These are phyloP conservation scores for Claviceps digitariae DNA, from an alignment of 2,329 filamentous ascomycete species.

Conservation along the genomic window DNA sequence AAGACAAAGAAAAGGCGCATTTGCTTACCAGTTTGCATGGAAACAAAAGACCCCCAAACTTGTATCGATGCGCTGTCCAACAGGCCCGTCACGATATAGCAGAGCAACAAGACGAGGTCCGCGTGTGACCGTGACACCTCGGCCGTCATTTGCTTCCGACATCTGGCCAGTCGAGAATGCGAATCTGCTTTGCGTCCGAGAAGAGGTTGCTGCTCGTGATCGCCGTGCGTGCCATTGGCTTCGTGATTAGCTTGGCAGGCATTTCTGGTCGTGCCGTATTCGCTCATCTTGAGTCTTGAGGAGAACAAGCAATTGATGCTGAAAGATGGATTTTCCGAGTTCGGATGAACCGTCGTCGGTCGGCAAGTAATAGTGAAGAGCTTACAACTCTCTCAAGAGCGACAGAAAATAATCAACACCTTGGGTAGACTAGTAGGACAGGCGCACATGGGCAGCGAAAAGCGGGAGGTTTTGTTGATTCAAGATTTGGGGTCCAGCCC, in stretches of 20 bases:
- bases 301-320: not conserved
- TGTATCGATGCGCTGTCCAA: conserved; percentile 64
- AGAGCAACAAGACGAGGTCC: conserved; percentile 55
- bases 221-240: not conserved
- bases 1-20: not conserved
- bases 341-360: not conserved
- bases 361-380: not conserved
- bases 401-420: not conserved
- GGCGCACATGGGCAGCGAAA: not conserved
- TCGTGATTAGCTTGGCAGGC: not conserved
- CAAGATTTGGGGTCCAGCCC: not conserved
- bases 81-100: conserved; percentile 65
- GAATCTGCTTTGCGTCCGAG: conserved; percentile 11
- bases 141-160: conserved; percentile 21
- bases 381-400: not conserved
- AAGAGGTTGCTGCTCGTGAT: conserved; percentile 17
- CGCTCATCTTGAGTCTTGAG: conserved; percentile 5
- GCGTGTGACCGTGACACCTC: conserved; percentile 49
- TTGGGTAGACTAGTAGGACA: too few species aligned
- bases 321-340: not conserved
- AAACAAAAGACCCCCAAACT: conserved; percentile 69
- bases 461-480: not conserved
- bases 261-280: conserved; percentile 6
- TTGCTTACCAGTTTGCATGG: conserved; percentile 61
- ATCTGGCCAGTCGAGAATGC: conserved; percentile 11